phyloP scores from a whole-genome alignment of 352 stramenopile genomes.

The Pythium brachiatum region DNA sequence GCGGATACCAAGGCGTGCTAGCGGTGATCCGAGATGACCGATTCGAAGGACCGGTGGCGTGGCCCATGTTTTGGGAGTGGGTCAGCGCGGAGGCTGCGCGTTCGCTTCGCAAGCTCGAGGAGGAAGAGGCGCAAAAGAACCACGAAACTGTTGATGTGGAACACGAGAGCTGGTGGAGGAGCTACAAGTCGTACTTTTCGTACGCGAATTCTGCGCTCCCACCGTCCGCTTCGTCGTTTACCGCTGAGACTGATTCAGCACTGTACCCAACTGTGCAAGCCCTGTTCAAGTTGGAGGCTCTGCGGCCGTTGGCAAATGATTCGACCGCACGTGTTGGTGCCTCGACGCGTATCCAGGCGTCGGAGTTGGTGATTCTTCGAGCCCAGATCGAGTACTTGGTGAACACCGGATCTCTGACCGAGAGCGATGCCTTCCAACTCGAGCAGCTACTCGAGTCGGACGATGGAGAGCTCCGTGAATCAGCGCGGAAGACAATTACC shows the following conservation, averaged over 20 bases:
- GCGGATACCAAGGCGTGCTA: slow-evolving; percentile 57
- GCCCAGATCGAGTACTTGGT: slow-evolving; percentile 79
- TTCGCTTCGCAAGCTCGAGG: slow-evolving; percentile 63
- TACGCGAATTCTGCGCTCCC: slow-evolving; percentile 27
- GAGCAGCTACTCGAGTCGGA: slow-evolving; percentile 56
- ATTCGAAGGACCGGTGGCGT: slow-evolving; percentile 71
- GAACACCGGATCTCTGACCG: slow-evolving; percentile 54
- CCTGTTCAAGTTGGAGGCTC: slow-evolving; percentile 23
- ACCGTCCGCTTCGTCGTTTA: neutral
- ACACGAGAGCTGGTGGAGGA: slow-evolving; percentile 64
- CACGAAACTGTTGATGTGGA: slow-evolving; percentile 37
- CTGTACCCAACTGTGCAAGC: slow-evolving; percentile 40
- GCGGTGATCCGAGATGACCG: slow-evolving; percentile 52
- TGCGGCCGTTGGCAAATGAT: neutral
- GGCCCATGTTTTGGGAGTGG: slow-evolving; percentile 87
- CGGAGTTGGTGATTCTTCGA: slow-evolving; percentile 47
- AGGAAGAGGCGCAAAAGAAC: slow-evolving; percentile 46
- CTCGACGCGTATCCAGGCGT: neutral
- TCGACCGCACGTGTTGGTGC: neutral
- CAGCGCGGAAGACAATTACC: slow-evolving; percentile 57
- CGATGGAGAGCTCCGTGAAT: slow-evolving; percentile 41
- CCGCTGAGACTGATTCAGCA: slow-evolving; percentile 14
- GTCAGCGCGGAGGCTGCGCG: slow-evolving; percentile 75
- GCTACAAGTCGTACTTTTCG: slow-evolving; percentile 47
- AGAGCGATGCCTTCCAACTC: slow-evolving; percentile 71